A percentile compares a stretch with the other conserved stretches of the same genome.
phyloP scores from a whole-genome alignment of 306 rosid species.

The Cucumis melo region DNA sequence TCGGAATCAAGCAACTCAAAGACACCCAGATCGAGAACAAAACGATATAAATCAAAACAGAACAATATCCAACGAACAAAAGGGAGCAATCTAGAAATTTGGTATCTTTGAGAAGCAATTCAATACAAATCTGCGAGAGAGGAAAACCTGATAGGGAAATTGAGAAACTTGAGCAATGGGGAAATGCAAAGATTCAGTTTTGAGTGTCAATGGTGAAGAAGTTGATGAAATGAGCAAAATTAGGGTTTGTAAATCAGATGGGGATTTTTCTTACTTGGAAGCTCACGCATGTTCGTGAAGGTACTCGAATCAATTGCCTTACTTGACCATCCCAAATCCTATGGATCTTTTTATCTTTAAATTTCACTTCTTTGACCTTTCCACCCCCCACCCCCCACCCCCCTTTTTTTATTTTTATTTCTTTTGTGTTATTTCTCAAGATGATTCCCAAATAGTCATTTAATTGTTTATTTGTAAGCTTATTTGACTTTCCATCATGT shows the following conservation, averaged over 20 bases:
- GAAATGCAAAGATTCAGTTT: not conserved
- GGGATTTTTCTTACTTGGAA: not conserved
- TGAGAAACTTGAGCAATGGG: not conserved
- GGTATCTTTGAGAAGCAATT: not conserved
- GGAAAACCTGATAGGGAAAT: not conserved
- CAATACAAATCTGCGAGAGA: not conserved
- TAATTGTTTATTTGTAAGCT: too few relatives aligned
- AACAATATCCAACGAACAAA: not conserved
- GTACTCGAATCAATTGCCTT: not conserved
- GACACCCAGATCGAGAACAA: not conserved
- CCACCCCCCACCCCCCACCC: too few relatives aligned
- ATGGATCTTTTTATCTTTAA: not conserved
- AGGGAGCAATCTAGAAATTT: not conserved
- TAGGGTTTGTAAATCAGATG: not conserved
- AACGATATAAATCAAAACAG: not conserved
- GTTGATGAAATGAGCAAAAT: not conserved
- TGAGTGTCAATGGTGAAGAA: not conserved
- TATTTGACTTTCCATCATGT: too few relatives aligned
- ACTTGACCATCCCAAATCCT: not conserved
- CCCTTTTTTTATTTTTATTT: too few relatives aligned
- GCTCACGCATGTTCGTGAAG: not conserved
- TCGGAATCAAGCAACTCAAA: not conserved
- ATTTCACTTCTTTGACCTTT: too few relatives aligned
- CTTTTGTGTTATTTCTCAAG: too few relatives aligned
- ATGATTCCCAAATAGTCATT: too few relatives aligned